A percentile compares a stretch with the other conserved stretches of the same genome.
phyloP scores from a whole-genome alignment of 2,329 filamentous ascomycete genomes.

The Clonostachys chloroleuca region DNA sequence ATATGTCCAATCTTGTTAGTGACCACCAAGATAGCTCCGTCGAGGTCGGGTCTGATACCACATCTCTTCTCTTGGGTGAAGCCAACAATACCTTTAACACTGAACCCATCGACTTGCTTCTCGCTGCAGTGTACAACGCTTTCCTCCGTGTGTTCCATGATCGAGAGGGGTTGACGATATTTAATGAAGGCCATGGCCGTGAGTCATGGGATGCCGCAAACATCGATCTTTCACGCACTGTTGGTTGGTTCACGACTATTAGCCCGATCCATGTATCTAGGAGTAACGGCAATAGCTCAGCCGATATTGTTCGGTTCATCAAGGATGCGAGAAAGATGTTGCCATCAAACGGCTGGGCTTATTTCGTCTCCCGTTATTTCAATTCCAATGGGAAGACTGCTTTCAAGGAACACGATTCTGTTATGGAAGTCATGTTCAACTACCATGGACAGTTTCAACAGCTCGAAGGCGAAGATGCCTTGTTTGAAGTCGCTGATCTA shows the following conservation, averaged over 20 bases:
- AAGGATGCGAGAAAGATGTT: too few relatives aligned
- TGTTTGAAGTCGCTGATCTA: too few relatives aligned
- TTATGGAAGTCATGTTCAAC: too few relatives aligned
- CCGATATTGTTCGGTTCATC: too few relatives aligned
- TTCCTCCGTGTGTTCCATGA: constrained; percentile 20
- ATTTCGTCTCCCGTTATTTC: not conserved
- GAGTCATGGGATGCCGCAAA: constrained; percentile 15
- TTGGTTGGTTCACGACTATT: constrained; percentile 42
- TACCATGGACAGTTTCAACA: constrained; percentile 5
- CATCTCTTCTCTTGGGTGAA: constrained; percentile 8
- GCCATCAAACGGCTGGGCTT: not conserved
- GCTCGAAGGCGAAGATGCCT: not conserved
- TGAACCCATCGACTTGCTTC: constrained; percentile 21
- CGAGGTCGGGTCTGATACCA: not conserved
- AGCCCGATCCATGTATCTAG: constrained; percentile 8
- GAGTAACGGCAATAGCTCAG: too few relatives aligned
- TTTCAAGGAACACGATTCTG: not conserved
- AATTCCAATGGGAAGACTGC: not conserved
- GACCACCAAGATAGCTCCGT: too few relatives aligned
- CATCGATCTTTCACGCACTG: constrained; percentile 28
- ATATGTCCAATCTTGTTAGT: too few relatives aligned
- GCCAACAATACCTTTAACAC: constrained; percentile 17
- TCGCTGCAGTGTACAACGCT: constrained; percentile 17
- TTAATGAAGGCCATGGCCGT: constrained; percentile 27
- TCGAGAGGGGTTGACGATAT: constrained; percentile 17